These are phyloP conservation scores for Echeveria elegans DNA, from an alignment of 164 flowering plant genomes.

Conservation along the genomic window DNA sequence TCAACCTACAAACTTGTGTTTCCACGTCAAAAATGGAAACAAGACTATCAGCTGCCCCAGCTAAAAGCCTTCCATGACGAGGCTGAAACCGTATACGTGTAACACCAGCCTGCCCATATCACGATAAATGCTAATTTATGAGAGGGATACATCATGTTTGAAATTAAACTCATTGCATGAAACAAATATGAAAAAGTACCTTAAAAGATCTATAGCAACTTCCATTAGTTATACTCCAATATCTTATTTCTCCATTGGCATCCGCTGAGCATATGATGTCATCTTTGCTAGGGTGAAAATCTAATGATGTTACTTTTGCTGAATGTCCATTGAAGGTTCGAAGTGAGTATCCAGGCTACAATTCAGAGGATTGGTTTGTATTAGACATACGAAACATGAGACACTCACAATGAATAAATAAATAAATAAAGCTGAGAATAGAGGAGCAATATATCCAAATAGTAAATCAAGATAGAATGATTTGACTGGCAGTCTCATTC, in stretches of 20 bases:
- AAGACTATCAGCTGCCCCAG: neutral
- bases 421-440: too few species aligned
- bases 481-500: neutral
- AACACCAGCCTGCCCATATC: neutral
- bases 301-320: slow-evolving; percentile 56
- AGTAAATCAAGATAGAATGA: neutral
- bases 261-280: slow-evolving; percentile 79
- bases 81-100: neutral
- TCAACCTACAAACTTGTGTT: neutral
- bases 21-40: neutral
- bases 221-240: slow-evolving; percentile 75
- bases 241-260: slow-evolving; percentile 61
- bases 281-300: slow-evolving; percentile 70
- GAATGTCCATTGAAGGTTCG: slow-evolving; percentile 70
- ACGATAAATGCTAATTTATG: neutral
- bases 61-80: neutral
- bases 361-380: slow-evolving; percentile 10
- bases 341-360: slow-evolving; percentile 69
- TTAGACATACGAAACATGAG: neutral
- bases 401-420: too few species aligned
- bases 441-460: too few species aligned
- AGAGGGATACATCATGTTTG: neutral
- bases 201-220: slow-evolving; percentile 34
- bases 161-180: neutral
- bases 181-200: neutral